Percentiles rank a stretch among this genome's conserved stretches.
Evolutionary conservation across 805 yeast genomes (phyloP).

Genomic region (Pichia thaimueangensis): DNA sequence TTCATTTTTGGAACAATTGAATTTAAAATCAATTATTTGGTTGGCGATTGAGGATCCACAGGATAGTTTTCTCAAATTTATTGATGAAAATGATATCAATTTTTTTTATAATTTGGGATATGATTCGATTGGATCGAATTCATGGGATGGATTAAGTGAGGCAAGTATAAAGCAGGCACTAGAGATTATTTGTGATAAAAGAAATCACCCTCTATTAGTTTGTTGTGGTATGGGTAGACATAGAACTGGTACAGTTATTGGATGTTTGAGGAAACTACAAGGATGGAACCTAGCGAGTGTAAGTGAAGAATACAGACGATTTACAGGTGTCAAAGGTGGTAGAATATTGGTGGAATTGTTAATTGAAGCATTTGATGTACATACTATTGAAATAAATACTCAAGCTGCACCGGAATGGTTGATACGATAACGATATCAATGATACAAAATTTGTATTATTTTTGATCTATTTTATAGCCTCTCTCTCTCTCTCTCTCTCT

Average conservation of each 20-base stretch:
- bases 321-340: constrained; percentile 90
- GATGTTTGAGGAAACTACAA: constrained; percentile 85
- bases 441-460: no score
- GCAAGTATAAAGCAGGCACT: constrained; percentile 73
- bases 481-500: no score
- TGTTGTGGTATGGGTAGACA: constrained; percentile 99
- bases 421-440: constrained; percentile 20
- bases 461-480: no score
- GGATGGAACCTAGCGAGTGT: constrained; percentile 97
- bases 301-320: constrained; percentile 88
- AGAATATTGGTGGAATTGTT: constrained; percentile 85
- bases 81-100: constrained; percentile 62
- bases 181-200: constrained; percentile 62
- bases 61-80: constrained; percentile 78
- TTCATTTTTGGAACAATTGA: constrained; percentile 69
- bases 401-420: constrained; percentile 45
- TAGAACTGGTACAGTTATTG: constrained; percentile 93
- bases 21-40: constrained; percentile 83
- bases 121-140: constrained; percentile 48
- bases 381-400: constrained; percentile 35
- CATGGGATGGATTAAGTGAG: constrained; percentile 95
- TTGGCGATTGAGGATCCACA: constrained; percentile 93
- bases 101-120: constrained; percentile 77
- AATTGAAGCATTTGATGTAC: constrained; percentile 64
- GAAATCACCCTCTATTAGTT: constrained; percentile 78